Percentiles rank a stretch among this genome's conserved stretches.
phyloP scores from a whole-genome alignment of 768 basidiomycete genomes.

The Naganishia friedmannii region DNA sequence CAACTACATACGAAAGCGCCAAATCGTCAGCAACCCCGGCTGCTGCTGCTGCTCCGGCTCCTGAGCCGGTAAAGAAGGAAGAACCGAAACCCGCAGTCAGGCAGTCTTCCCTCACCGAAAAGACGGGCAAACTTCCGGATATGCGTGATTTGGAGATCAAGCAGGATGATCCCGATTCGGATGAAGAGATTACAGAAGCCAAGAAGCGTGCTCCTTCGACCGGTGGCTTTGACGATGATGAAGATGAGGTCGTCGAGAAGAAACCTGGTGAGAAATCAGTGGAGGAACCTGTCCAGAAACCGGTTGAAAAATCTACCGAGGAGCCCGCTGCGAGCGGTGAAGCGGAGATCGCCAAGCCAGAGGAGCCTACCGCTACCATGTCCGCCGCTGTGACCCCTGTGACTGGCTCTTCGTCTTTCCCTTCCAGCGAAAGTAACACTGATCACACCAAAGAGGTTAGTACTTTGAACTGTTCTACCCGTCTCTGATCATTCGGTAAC shows the following conservation, averaged over 20 bases:
- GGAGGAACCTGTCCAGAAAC: neutral
- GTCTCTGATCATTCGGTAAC: no score
- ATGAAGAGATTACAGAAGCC: slow-evolving; percentile 30
- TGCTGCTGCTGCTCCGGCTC: slow-evolving; percentile 41
- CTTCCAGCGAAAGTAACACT: neutral
- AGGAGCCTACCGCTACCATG: neutral
- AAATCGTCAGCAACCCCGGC: slow-evolving; percentile 42
- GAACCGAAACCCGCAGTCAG: slow-evolving; percentile 20
- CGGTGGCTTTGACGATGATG: slow-evolving; percentile 27
- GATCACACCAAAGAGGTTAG: neutral
- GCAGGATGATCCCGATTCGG: slow-evolving; percentile 30
- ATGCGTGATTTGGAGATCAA: slow-evolving; percentile 31
- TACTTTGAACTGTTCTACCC: no score
- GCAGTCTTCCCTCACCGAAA: slow-evolving; percentile 14
- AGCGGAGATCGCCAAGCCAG: neutral
- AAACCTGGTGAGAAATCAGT: neutral
- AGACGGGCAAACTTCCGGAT: slow-evolving; percentile 19
- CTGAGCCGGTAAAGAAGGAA: slow-evolving; percentile 49
- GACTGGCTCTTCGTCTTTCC: neutral
- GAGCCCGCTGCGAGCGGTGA: neutral
- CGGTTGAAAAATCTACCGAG: neutral
- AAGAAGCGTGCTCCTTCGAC: slow-evolving; percentile 28
- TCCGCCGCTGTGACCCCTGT: neutral
- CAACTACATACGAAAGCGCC: slow-evolving; percentile 28
- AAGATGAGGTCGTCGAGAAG: slow-evolving; percentile 20